Evolutionary conservation across 1,284 basidiomycete species (phyloP).

Genomic region (Tausonia pullulans): DNA sequence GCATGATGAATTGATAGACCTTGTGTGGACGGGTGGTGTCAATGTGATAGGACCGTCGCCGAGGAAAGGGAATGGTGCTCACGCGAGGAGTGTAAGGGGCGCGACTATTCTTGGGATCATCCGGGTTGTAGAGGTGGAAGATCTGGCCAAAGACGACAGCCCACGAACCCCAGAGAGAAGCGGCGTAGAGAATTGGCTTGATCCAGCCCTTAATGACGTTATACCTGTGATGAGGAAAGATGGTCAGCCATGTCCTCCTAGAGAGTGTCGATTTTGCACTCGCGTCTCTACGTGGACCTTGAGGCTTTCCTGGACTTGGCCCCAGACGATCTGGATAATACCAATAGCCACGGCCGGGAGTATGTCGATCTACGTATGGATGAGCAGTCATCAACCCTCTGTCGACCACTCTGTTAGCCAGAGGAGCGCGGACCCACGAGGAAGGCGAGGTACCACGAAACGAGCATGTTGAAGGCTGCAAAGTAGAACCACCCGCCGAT

Average conservation of each 20-base stretch:
- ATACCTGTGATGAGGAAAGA: neutral
- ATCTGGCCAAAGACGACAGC: constrained; percentile 15
- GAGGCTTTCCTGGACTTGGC: constrained; percentile 55
- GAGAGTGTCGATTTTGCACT: too few relatives aligned
- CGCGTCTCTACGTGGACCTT: constrained; percentile 47
- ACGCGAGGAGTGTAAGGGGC: constrained; percentile 10
- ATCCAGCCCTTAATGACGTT: constrained; percentile 5
- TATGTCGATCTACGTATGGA: constrained; percentile 41
- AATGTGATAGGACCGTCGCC: neutral
- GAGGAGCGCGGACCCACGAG: constrained; percentile 23
- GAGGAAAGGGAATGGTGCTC: neutral
- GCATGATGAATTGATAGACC: constrained; percentile 13
- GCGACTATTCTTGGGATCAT: neutral
- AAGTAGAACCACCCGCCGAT: constrained; percentile 65
- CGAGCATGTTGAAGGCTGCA: constrained; percentile 57
- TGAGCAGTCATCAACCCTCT: too few relatives aligned
- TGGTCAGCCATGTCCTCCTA: too few relatives aligned
- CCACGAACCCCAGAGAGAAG: constrained; percentile 15
- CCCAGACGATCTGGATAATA: constrained; percentile 51
- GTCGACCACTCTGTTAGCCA: too few relatives aligned
- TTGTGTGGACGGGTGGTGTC: neutral
- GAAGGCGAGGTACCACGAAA: constrained; percentile 64
- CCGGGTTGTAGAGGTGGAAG: neutral
- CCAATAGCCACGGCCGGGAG: constrained; percentile 46
- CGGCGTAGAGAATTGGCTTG: constrained; percentile 15